Conservation (phyloP, 228 moss, liverwort and hornwort genomes). For the Sphagnum fallax region DNA sequence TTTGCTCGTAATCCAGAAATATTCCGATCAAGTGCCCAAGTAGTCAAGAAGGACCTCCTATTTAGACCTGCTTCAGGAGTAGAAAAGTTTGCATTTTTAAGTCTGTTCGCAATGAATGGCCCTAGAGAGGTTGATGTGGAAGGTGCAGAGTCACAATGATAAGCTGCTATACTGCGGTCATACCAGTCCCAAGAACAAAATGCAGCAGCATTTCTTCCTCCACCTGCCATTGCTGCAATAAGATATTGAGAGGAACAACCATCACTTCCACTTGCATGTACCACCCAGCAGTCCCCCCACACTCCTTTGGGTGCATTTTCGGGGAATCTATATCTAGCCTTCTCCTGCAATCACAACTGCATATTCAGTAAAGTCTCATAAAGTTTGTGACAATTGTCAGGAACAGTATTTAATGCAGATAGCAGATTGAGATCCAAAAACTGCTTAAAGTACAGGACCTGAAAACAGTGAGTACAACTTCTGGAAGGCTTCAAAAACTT, state of each 20-base stretch:
- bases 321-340: slow-evolving; percentile 51
- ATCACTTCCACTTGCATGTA: slow-evolving; percentile 77
- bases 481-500: no score
- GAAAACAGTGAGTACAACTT: no score
- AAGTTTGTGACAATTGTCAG: no score
- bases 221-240: slow-evolving; percentile 72
- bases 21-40: slow-evolving; percentile 23
- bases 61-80: no score
- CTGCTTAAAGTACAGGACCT: no score
- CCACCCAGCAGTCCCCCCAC: slow-evolving; percentile 95
- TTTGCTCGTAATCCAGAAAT: slow-evolving; percentile 19
- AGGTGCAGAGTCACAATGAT: slow-evolving; percentile 49
- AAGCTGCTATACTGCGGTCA: slow-evolving; percentile 61
- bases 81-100: no score
- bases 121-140: slow-evolving; percentile 38
- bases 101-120: no score
- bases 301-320: slow-evolving; percentile 28
- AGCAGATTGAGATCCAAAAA: no score
- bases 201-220: slow-evolving; percentile 43
- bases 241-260: slow-evolving; percentile 80
- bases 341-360: slow-evolving; percentile 41
- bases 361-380: no score
- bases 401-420: no score
- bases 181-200: slow-evolving; percentile 97
- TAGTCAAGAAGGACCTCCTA: slow-evolving; percentile 33